These are phyloP conservation scores for Babesia divergens DNA, from an alignment of 169 alveolate genomes.

Conservation along the genomic window DNA sequence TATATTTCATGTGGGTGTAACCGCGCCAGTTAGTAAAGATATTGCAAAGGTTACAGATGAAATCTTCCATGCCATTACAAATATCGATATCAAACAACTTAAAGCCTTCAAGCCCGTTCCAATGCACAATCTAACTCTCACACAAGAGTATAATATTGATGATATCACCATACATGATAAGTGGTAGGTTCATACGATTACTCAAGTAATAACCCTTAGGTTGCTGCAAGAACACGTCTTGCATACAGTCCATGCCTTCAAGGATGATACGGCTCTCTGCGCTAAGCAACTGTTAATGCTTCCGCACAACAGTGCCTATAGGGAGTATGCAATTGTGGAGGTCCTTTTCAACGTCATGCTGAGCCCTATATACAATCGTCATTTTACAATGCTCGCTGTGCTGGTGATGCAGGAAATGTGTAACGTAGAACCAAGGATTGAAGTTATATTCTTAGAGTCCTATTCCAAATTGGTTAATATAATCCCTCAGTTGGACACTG, in stretches of 20 bases:
- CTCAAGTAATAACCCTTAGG: conserved; percentile 8
- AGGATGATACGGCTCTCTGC: conserved; percentile 41
- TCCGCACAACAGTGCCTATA: conserved; percentile 41
- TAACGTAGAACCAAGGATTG: conserved; percentile 28
- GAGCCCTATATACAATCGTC: conserved; percentile 9
- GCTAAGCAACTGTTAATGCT: conserved; percentile 51
- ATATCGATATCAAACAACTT: conserved; percentile 11
- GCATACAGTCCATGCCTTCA: conserved; percentile 34
- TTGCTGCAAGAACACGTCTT: conserved; percentile 54
- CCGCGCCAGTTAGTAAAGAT: neutral
- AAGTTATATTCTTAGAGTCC: conserved; percentile 7
- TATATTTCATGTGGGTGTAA: neutral
- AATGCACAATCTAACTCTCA: conserved; percentile 7
- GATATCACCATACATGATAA: conserved; percentile 19
- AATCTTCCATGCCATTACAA: conserved; percentile 17
- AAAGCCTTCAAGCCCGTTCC: conserved; percentile 35
- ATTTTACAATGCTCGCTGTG: conserved; percentile 30
- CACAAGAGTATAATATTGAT: neutral
- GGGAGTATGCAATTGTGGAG: conserved; percentile 50
- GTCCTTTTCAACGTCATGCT: conserved; percentile 42
- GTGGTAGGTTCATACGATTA: conserved; percentile 30
- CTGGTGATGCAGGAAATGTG: conserved; percentile 60
- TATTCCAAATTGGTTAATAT: conserved; percentile 28
- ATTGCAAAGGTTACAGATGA: conserved; percentile 28
- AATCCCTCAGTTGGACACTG: conserved; percentile 15